Percentiles rank a stretch among this genome's conserved stretches.
phyloP scores from a whole-genome alignment of 768 basidiomycete species.

The Pisolithus sp. region DNA sequence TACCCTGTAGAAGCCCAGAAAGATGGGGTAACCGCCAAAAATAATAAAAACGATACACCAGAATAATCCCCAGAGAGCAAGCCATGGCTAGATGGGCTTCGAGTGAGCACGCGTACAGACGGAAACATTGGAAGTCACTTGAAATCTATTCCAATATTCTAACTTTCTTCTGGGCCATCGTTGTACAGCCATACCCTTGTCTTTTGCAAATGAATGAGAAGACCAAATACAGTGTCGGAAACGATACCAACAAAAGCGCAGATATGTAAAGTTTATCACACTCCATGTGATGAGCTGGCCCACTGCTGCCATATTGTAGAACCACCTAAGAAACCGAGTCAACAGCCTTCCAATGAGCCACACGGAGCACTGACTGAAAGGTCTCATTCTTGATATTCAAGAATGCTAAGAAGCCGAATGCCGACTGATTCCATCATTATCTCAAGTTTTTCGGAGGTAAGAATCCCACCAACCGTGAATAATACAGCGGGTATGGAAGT shows the following conservation, averaged over 20 bases:
- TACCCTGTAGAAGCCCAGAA: constrained; percentile 50
- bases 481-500: constrained; percentile 36
- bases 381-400: not conserved
- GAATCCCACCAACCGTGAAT: constrained; percentile 11
- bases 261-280: constrained; percentile 61
- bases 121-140: not conserved
- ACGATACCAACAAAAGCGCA: constrained; percentile 46
- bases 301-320: constrained; percentile 59
- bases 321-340: constrained; percentile 39
- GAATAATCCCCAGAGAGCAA: constrained; percentile 60
- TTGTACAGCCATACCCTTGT: not conserved
- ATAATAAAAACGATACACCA: constrained; percentile 57
- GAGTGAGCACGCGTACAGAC: constrained; percentile 9
- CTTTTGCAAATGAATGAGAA: not conserved
- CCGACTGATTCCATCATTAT: constrained; percentile 16
- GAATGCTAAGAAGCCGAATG: constrained; percentile 30
- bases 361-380: constrained; percentile 24
- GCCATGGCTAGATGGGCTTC: constrained; percentile 37
- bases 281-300: constrained; percentile 64
- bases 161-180: not conserved
- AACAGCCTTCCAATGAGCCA: too few relatives aligned
- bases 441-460: not conserved
- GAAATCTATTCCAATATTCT: not conserved
- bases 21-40: constrained; percentile 51
- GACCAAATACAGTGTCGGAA: not conserved